Base-by-base conservation (phyloP, 2,329 filamentous ascomycete genomes). In the Beauveria brongniartii region DNA sequence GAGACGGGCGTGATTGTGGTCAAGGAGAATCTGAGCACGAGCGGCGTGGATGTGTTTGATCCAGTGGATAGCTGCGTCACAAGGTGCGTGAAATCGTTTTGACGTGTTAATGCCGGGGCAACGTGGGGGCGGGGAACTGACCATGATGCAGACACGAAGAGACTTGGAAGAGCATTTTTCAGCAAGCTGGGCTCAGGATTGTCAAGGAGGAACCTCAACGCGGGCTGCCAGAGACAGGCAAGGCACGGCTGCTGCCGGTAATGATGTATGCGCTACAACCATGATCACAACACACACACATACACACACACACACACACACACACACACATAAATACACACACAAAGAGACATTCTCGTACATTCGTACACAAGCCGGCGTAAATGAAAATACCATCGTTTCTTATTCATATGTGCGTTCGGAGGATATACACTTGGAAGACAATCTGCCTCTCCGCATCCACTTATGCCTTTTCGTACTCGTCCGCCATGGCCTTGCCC, bases 61-160 rank as follows among this genome's bases (percentile, higher is more conserved):
- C 82, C 85, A 7, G 70, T 80, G 62, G 91, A 96, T 69, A 90
- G 85, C 67, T 89, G 85, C 67, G 88, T 96, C 2, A 96, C 90
- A 2, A 82, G 82, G 82, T 84, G 65, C 59, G 71, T 70, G 6
- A 22, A 6, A 26, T 41, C 22, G 62, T 18, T 61, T 34, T 14
- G 30, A 14, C 30, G 12, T 34, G 30, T 34, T 34, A 14, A 34
- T 30, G 10, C 12, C 12, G 22, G 30, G 30, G 30, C 30, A 34
- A 34, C 10, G 30, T 12, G 28, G 3, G 10, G 30, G 30, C 10
- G 30, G 12, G 5, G n/a, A 22, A 1, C 56, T 65, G 18, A 65
- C 44, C 30, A 20, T 18, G 14, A 34, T 26, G 60, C 62, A 85
- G 91, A 67, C 84, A 82, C 30, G 90, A 96, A 66, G 73, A 75